Evolutionary conservation across 192 early-diverging fungal species (phyloP), one percentile per base, ranked within the genome.

Genomic region (Rhizophagus clarus): DNA sequence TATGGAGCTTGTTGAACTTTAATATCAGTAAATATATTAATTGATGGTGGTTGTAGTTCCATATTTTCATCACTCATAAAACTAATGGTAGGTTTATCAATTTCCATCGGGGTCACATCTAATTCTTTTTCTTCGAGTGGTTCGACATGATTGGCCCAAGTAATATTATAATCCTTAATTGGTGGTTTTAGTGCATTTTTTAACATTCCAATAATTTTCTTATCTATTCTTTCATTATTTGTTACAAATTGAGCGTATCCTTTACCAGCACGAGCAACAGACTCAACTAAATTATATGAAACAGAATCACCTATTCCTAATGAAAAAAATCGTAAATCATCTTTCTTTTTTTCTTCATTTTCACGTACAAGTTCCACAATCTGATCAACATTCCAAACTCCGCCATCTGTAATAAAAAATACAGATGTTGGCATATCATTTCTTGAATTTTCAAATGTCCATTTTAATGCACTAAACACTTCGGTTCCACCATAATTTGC

Each of bases 161-260:
- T 69, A 24, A 90, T 71, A 72, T 88, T 87, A 72, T 83, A 89
- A 78, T 90, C 82, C 2, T 61, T 66, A 20, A 90, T 72, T 4
- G 82, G 82, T 61, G 85, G 80, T 42, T 82, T 72, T n/a, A 90
- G 40, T 1, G 85, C 80, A 70, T 82, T 83, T 56, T 90, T 90
- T 29, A 90, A 72, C 87, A 90, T 88, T 51, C 82, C 82, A 28
- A 90, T 77, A 29, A 90, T 64, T 68, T 90, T 90, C 24, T 71
- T 80, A 31, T 90, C 83, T 82, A 90, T 84, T 40, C 82, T 82
- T 79, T 90, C 89, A 17, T 76, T 75, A 24, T 81, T 79, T 11
- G 83, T 82, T 0, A 90, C 89, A 72, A 83, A 83, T 64, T 89
- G 74, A 3, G 89, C 78, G 40, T 84, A 87, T 14, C 89, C 89